Conservation (phyloP, 108 stramenopile species). For the Skeletonema costatum region DNA sequence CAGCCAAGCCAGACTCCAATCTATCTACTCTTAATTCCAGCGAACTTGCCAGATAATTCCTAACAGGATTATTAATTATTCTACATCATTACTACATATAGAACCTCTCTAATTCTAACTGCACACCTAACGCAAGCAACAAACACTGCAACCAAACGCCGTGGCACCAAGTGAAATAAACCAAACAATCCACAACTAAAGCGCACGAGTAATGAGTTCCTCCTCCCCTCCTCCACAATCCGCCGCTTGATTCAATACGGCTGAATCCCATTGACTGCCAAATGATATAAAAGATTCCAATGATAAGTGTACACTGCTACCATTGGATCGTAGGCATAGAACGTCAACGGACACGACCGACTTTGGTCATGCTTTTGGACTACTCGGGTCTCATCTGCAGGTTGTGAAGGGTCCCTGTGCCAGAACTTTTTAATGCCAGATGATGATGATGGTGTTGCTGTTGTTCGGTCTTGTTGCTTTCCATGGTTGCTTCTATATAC, state of each 20-base stretch:
- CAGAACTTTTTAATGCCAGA: slow-evolving; percentile 1
- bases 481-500: background rate
- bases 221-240: slow-evolving; percentile 35
- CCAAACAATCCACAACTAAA: slow-evolving; percentile 50
- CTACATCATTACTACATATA: too few relatives aligned
- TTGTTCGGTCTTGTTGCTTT: background rate
- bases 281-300: slow-evolving; percentile 51
- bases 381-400: slow-evolving; percentile 14
- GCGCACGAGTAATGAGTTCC: slow-evolving; percentile 12
- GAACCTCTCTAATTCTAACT: too few relatives aligned
- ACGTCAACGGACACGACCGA: slow-evolving; percentile 56
- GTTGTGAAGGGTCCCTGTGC: background rate
- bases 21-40: too few relatives aligned
- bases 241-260: slow-evolving; percentile 8
- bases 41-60: too few relatives aligned
- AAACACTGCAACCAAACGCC: slow-evolving; percentile 66
- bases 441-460: background rate
- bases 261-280: slow-evolving; percentile 59
- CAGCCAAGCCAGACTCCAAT: too few relatives aligned
- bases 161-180: slow-evolving; percentile 59
- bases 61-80: too few relatives aligned
- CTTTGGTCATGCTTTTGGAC: slow-evolving; percentile 22
- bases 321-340: slow-evolving; percentile 68
- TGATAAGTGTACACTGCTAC: slow-evolving; percentile 72
- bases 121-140: slow-evolving; percentile 39